These are phyloP conservation scores for Leccinum arenicola DNA, from an alignment of 768 basidiomycete genomes.

Conservation along the genomic window DNA sequence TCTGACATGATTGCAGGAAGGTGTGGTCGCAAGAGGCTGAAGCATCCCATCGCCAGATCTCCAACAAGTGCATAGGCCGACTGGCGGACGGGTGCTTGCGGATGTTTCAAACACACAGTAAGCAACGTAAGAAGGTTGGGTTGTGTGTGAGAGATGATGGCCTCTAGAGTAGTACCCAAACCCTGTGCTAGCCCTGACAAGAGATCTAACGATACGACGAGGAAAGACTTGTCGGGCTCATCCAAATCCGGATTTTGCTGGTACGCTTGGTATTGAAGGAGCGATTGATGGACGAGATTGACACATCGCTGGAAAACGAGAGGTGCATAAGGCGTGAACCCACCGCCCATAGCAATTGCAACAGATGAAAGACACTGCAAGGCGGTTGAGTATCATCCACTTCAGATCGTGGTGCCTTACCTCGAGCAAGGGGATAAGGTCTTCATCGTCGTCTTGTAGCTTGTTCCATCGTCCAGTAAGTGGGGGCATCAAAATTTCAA, in stretches of 20 bases:
- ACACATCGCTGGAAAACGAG: constrained; percentile 93
- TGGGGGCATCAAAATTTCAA: constrained; percentile 96
- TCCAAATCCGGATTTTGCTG: constrained; percentile 88
- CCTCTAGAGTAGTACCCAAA: constrained; percentile 73
- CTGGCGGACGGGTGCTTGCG: constrained; percentile 92
- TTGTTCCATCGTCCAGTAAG: constrained; percentile 88
- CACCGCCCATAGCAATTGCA: constrained; percentile 89
- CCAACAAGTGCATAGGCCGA: constrained; percentile 98
- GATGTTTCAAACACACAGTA: constrained; percentile 89
- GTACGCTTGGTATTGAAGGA: constrained; percentile 83
- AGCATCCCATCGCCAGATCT: constrained; percentile 96
- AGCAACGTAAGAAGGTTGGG: constrained; percentile 82
- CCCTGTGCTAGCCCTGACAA: constrained; percentile 96
- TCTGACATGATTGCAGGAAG: constrained; percentile 89
- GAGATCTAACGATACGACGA: constrained; percentile 96
- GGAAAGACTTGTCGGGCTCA: constrained; percentile 95
- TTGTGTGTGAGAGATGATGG: constrained; percentile 63
- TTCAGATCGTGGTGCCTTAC: constrained; percentile 42
- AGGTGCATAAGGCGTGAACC: constrained; percentile 84
- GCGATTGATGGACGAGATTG: constrained; percentile 76
- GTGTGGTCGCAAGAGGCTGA: constrained; percentile 77
- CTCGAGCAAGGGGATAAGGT: constrained; percentile 93
- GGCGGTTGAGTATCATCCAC: background rate
- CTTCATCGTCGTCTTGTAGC: constrained; percentile 86
- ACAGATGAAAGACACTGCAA: constrained; percentile 93